Percentiles rank a stretch among this genome's conserved stretches.
These are phyloP conservation scores for Pezicula neosporulosa DNA, from an alignment of 2,329 filamentous ascomycete genomes.

Conservation along the genomic window DNA sequence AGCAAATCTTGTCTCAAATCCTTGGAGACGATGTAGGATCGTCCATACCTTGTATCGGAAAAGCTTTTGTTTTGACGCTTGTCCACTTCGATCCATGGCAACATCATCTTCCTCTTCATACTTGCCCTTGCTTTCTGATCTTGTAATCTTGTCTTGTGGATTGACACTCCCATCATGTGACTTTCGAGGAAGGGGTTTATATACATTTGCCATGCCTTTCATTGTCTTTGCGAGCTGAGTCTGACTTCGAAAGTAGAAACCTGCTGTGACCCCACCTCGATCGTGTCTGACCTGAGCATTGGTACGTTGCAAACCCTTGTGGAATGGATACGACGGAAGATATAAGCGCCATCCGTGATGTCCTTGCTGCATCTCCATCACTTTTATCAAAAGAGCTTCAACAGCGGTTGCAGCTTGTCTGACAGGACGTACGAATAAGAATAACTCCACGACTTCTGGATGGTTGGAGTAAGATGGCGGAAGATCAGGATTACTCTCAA, in stretches of 20 bases:
- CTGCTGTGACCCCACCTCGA: conserved; percentile 53
- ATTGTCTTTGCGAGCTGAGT: conserved; percentile 26
- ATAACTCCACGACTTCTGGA: conserved; percentile 47
- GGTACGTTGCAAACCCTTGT: conserved; percentile 48
- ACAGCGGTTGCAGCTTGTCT: conserved; percentile 47
- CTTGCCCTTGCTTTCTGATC: conserved; percentile 20
- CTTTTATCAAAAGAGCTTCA: conserved; percentile 42
- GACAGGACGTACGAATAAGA: conserved; percentile 52
- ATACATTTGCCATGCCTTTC: conserved; percentile 30
- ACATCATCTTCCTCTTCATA: conserved; percentile 34
- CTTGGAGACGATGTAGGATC: conserved; percentile 48
- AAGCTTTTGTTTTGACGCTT: conserved; percentile 33
- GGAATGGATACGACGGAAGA: conserved; percentile 49
- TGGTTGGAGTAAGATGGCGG: conserved; percentile 43
- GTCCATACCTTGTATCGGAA: conserved; percentile 46
- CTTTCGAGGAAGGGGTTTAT: conserved; percentile 27
- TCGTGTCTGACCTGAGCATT: conserved; percentile 58
- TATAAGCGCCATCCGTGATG: conserved; percentile 40
- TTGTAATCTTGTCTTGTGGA: conserved; percentile 19
- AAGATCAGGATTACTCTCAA: conserved; percentile 39
- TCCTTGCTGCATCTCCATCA: conserved; percentile 43
- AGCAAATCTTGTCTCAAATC: conserved; percentile 55
- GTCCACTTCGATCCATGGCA: conserved; percentile 35
- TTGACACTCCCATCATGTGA: background rate
- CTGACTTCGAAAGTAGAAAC: conserved; percentile 36